These are phyloP conservation scores for Cichorium intybus DNA, from an alignment of 140 eudicot species.

Conservation along the genomic window DNA sequence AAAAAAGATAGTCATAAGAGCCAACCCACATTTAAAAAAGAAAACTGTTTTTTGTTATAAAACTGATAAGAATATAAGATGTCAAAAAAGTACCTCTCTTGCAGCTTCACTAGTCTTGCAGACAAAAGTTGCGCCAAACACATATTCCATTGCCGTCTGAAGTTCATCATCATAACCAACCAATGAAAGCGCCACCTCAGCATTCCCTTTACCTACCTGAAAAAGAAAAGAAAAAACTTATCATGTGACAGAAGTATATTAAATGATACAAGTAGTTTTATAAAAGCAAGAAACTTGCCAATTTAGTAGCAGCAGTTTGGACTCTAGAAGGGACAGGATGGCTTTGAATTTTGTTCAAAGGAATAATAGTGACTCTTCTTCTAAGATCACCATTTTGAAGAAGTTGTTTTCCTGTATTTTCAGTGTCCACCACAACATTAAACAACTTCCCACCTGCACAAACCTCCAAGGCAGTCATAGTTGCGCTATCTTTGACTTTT, in stretches of 20 bases:
- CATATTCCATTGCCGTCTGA: slow-evolving; percentile 95
- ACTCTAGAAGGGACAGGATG: slow-evolving; percentile 52
- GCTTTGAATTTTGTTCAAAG: slow-evolving; percentile 82
- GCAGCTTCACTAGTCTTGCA: slow-evolving; percentile 92
- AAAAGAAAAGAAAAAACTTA: slow-evolving; percentile 14
- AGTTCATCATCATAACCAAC: slow-evolving; percentile 87
- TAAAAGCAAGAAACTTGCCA: slow-evolving; percentile 39
- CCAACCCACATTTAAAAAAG: slow-evolving; percentile 2
- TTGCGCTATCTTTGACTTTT: slow-evolving; percentile 81
- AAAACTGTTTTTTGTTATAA: neutral
- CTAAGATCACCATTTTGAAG: slow-evolving; percentile 83
- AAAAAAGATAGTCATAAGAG: neutral
- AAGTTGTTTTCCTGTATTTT: slow-evolving; percentile 87
- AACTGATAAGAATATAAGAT: neutral
- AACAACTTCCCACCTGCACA: slow-evolving; percentile 98
- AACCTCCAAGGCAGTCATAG: slow-evolving; percentile 96
- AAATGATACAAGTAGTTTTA: neutral
- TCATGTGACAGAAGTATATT: neutral
- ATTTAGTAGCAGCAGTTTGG: slow-evolving; percentile 70
- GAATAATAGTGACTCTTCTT: slow-evolving; percentile 94
- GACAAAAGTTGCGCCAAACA: slow-evolving; percentile 91
- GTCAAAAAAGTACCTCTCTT: slow-evolving; percentile 54
- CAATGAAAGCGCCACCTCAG: slow-evolving; percentile 90
- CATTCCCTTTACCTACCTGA: slow-evolving; percentile 95
- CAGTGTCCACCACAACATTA: slow-evolving; percentile 88